Percentiles rank a stretch among this genome's conserved stretches.
Evolutionary conservation across 495 filamentous ascomycete species (phyloP).

Genomic region (Aspergillus saccharolyticus): DNA sequence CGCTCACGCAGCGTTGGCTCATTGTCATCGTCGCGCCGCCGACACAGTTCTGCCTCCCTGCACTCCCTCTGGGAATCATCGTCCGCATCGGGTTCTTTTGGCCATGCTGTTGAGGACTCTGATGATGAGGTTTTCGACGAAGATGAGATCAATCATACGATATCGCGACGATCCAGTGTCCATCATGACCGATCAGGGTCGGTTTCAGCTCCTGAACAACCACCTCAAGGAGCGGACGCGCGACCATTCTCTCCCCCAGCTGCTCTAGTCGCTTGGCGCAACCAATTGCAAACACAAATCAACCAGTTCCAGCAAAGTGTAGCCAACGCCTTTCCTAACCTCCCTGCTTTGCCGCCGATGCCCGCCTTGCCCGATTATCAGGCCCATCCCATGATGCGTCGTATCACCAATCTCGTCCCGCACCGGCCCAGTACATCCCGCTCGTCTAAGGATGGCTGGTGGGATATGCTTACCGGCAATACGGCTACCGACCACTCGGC

Average conservation of each 20-base stretch:
- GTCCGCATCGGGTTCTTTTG: slow-evolving; percentile 39
- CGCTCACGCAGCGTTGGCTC: slow-evolving; percentile 56
- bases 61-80: slow-evolving; percentile 57
- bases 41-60: slow-evolving; percentile 60
- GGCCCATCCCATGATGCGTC: slow-evolving; percentile 64
- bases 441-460: slow-evolving; percentile 57
- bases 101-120: slow-evolving; percentile 44
- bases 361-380: slow-evolving; percentile 69
- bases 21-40: slow-evolving; percentile 48
- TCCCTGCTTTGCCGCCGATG: slow-evolving; percentile 56
- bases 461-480: slow-evolving; percentile 56
- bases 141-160: slow-evolving; percentile 39
- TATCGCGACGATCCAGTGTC: slow-evolving; percentile 40
- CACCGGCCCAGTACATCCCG: slow-evolving; percentile 44
- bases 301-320: slow-evolving; percentile 74
- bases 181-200: slow-evolving; percentile 33
- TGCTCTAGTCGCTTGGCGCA: slow-evolving; percentile 66
- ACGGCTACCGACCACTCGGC: slow-evolving; percentile 39
- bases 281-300: slow-evolving; percentile 71
- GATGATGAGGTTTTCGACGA: slow-evolving; percentile 37
- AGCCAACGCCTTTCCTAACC: slow-evolving; percentile 61
- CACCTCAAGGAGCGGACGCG: slow-evolving; percentile 25
- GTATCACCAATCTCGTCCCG: slow-evolving; percentile 69
- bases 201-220: slow-evolving; percentile 24
- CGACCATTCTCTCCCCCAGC: slow-evolving; percentile 51